Conservation (phyloP, 208 protist genomes). For the Trypanosoma scelopori region DNA sequence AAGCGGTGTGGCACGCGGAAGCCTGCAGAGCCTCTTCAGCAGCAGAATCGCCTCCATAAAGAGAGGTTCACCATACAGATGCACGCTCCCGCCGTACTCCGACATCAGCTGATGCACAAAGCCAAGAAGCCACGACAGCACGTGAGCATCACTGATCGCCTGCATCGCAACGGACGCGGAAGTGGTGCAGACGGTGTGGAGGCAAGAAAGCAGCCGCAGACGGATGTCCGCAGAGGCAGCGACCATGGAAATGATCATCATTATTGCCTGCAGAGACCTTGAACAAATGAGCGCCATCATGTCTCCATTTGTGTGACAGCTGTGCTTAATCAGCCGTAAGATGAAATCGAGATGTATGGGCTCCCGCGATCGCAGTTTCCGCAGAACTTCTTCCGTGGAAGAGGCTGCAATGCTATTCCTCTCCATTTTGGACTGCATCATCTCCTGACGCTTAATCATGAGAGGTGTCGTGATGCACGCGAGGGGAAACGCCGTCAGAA, state of each 20-base stretch:
- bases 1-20: conserved; percentile 6
- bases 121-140: conserved; percentile 62
- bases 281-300: conserved; percentile 62
- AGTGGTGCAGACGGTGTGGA: conserved; percentile 47
- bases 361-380: conserved; percentile 43
- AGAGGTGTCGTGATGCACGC: conserved; percentile 64
- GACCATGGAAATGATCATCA: conserved; percentile 68
- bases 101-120: conserved; percentile 59
- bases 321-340: conserved; percentile 44
- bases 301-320: conserved; percentile 71
- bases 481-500: conserved; percentile 63
- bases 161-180: conserved; percentile 50
- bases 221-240: conserved; percentile 55
- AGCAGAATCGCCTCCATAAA: conserved; percentile 47
- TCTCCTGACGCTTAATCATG: conserved; percentile 79
- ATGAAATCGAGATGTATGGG: conserved; percentile 76
- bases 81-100: conserved; percentile 51
- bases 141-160: conserved; percentile 39
- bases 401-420: conserved; percentile 42
- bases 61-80: conserved; percentile 57
- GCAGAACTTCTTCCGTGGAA: conserved; percentile 47
- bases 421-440: conserved; percentile 5
- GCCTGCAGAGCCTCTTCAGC: conserved; percentile 27
- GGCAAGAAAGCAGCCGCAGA: conserved; percentile 37
- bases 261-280: conserved; percentile 45